Base-by-base conservation (phyloP, 306 rosid species). In the Acacia acuminata region DNA sequence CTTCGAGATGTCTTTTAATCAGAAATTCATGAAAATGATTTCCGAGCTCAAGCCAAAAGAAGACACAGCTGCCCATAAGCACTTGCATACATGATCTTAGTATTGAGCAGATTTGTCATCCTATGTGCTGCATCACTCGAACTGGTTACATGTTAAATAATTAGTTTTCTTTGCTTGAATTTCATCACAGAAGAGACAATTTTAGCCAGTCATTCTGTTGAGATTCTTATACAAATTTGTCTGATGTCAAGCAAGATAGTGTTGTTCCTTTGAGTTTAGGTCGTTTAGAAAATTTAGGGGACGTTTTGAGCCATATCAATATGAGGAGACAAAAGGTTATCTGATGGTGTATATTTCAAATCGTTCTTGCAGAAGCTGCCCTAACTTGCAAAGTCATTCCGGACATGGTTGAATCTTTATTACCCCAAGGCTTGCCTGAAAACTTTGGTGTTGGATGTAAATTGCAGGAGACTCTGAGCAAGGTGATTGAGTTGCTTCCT, bases 351-450 rank as follows among this genome's bases (percentile, higher is more conserved):
- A 76, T 79, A 69, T 82, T 78, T 81, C 75, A 27, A 78, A 82
- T 79, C 44, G 73, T 87, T 90, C 81, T 86, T 90, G 97, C 97
- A 96, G 99, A 96, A 88, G 99, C 96, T 80, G 96, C 97, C 51
- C 85, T 87, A 72, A 92, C 94, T 84, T 90, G 98, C 93, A 84
- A 88, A 90, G 90, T 90, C 86, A 90, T 94, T 88, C 87, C 91
- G 92, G 99, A 94, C 89, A 82, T 87, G 76, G 90, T 94, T 82
- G 99, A 94, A 71, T 94, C 99, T 85, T 92, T 98, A 67, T 89
- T 90, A 69, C 99, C 97, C 3, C 88, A 84, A 61, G 99, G 99
- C 85, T 88, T 94, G 91, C 97, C 97, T 83, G 92, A 91, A 88
- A 84, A 87, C 80, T 92, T 94, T 65, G 89, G 91, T 55, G 86